These are phyloP conservation scores for Flueggea neowawraea DNA, from an alignment of 441 rosid species.

Conservation along the genomic window DNA sequence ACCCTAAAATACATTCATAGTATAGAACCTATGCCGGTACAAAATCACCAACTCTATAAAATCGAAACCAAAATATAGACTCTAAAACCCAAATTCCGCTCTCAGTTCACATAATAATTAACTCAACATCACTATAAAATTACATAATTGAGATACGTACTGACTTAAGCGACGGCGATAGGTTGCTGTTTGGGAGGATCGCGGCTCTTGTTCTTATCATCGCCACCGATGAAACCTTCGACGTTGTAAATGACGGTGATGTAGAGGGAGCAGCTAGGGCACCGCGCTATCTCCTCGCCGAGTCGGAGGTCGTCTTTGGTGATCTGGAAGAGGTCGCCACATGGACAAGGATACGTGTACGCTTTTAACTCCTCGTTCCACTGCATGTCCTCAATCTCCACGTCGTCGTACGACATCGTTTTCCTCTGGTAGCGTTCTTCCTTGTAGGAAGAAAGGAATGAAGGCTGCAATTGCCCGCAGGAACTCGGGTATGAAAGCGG, in stretches of 20 bases:
- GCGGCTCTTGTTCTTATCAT: conserved; percentile 7
- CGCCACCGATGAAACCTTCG: conserved; percentile 53
- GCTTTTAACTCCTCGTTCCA: conserved; percentile 84
- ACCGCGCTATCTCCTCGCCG: conserved; percentile 85
- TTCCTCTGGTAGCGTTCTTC: neutral
- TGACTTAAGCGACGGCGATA: conserved; percentile 51
- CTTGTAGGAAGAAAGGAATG: neutral
- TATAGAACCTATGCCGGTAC: too few species aligned
- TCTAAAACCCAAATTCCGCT: neutral
- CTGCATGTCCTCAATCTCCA: conserved; percentile 95
- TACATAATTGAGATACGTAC: neutral
- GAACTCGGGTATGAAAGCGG: conserved; percentile 1
- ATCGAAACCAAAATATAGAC: too few species aligned
- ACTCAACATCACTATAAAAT: too few species aligned
- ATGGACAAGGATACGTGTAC: conserved; percentile 92
- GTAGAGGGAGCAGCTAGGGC: conserved; percentile 93
- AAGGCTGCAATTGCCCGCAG: neutral
- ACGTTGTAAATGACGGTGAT: conserved; percentile 82
- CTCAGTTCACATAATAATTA: neutral
- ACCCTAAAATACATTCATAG: too few species aligned
- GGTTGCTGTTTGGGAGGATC: conserved; percentile 43
- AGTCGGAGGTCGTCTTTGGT: conserved; percentile 76
- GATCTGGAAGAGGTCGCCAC: conserved; percentile 91
- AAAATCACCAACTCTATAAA: neutral
- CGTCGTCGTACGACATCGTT: conserved; percentile 93